A percentile compares a stretch with the other conserved stretches of the same genome.
These are phyloP conservation scores for Chrysosporium keratinophilum DNA, from an alignment of 2,329 filamentous ascomycete species.

Conservation along the genomic window DNA sequence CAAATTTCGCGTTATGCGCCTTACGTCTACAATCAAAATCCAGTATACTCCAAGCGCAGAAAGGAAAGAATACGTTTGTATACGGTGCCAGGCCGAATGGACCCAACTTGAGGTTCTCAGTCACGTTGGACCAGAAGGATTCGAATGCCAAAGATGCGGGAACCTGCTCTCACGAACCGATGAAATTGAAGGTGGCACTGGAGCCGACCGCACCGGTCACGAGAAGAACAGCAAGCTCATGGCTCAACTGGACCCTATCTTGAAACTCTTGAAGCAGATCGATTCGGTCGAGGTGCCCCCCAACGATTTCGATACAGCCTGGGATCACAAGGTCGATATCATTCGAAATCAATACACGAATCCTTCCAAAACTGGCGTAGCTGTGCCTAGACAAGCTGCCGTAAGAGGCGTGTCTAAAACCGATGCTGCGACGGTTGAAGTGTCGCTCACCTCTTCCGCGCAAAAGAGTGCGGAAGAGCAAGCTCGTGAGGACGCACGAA, in stretches of 20 bases:
- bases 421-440: constrained; percentile 37
- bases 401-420: constrained; percentile 37
- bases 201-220: constrained; percentile 38
- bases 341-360: constrained; percentile 35
- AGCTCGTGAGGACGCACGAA: constrained; percentile 39
- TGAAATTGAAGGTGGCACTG: constrained; percentile 35
- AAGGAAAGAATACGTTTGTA: constrained; percentile 84
- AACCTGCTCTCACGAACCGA: constrained; percentile 37
- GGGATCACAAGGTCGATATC: constrained; percentile 40
- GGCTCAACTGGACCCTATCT: constrained; percentile 39
- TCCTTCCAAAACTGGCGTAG: constrained; percentile 33
- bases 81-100: constrained; percentile 72
- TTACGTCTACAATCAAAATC: constrained; percentile 80
- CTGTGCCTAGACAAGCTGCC: constrained; percentile 32
- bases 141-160: constrained; percentile 72
- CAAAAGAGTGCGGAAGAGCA: constrained; percentile 42
- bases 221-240: constrained; percentile 43
- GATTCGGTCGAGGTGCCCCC: constrained; percentile 39
- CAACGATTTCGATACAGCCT: constrained; percentile 41
- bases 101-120: constrained; percentile 84
- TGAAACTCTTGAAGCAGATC: constrained; percentile 40
- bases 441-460: constrained; percentile 40
- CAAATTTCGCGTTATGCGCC: constrained; percentile 82
- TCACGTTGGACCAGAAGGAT: constrained; percentile 55
- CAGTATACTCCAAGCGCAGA: constrained; percentile 70